Conservation (phyloP, 768 basidiomycete genomes). For the Lentinula detonsa region DNA sequence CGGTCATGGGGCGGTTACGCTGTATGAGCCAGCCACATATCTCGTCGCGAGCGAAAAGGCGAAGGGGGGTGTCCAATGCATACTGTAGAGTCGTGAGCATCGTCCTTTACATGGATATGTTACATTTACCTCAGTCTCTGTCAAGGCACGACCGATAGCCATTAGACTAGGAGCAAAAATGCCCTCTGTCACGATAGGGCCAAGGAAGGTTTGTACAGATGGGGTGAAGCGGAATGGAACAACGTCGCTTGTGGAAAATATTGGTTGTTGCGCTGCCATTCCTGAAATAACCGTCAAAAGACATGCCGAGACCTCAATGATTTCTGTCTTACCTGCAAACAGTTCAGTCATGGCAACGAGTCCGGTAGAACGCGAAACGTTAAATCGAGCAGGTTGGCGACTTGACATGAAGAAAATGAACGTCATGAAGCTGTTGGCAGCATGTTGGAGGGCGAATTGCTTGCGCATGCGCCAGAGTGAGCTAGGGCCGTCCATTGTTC, state of each 20-base stretch:
- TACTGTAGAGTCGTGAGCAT: conserved; percentile 41
- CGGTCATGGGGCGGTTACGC: conserved; percentile 47
- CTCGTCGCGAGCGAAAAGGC: conserved; percentile 91
- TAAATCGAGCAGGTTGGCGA: conserved; percentile 79
- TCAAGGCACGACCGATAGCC: conserved; percentile 86
- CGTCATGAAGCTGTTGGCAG: conserved; percentile 88
- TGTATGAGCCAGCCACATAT: conserved; percentile 71
- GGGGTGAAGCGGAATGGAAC: conserved; percentile 98
- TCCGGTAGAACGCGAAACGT: conserved; percentile 85
- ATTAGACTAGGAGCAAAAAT: conserved; percentile 81
- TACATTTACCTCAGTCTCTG: conserved; percentile 76
- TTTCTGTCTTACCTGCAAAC: conserved; percentile 56
- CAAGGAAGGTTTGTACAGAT: conserved; percentile 91
- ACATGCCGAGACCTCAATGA: background rate
- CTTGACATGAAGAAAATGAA: conserved; percentile 81
- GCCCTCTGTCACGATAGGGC: conserved; percentile 85
- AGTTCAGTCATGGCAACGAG: conserved; percentile 91
- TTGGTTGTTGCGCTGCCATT: conserved; percentile 37
- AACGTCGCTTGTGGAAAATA: conserved; percentile 75
- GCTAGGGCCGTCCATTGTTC: conserved; percentile 74
- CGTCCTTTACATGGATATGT: background rate
- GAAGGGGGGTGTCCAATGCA: conserved; percentile 88
- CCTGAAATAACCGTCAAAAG: conserved; percentile 20
- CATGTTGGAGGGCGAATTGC: conserved; percentile 89
- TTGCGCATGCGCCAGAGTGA: conserved; percentile 97